Evolutionary conservation across 345 rosid genomes (phyloP), one percentile per base, ranked within the genome.

Genomic region (Erysimum cheiranthoides): DNA sequence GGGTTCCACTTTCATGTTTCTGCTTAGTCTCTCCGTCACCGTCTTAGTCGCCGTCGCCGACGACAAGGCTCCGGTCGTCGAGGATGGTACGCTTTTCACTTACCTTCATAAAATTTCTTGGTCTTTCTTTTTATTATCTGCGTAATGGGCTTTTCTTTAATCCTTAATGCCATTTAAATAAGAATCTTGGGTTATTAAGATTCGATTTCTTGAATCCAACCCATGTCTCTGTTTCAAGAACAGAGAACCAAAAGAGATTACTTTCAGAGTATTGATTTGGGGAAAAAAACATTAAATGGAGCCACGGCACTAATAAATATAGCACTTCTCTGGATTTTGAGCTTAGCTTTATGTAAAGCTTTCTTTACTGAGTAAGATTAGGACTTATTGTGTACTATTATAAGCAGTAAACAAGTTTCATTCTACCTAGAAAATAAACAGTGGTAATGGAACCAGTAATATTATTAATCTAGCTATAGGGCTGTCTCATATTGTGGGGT

Each of bases 61-160:
- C 53, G 81, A 71, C 21, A 77, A 77, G 67, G 73, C 86, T 45
- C 80, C 81, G 9, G 39, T 40, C 1, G 88, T 82, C 3, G 90
- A 90, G 52, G 97, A 92, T 79, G 97, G 97, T 92, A 86, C 30
- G 82, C 66, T 31, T 78, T 46, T 40, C 62, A 34, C 35, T 34
- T 5, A 53, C 17, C 46, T 46, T 40, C 2, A n/a, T 51, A 10
- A 3, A 2, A 14, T 31, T 65, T 62, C 10, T 61, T 60, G 13
- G 18, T 10, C 25, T 21, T 21, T 21, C 1, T 13, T 31, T 68
- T 18, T 5, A 10, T 14, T 14, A 3, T 46, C 8, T 47, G 63
- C 18, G 8, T 64, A 30, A 25, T 40, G 12, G 45, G 50, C 34
- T 51, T 53, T 56, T 31, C 28, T 36, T 54, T 31, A 18, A 42